These are phyloP conservation scores for Diplodia intermedia DNA, from an alignment of 2,329 filamentous ascomycete genomes.

Conservation along the genomic window DNA sequence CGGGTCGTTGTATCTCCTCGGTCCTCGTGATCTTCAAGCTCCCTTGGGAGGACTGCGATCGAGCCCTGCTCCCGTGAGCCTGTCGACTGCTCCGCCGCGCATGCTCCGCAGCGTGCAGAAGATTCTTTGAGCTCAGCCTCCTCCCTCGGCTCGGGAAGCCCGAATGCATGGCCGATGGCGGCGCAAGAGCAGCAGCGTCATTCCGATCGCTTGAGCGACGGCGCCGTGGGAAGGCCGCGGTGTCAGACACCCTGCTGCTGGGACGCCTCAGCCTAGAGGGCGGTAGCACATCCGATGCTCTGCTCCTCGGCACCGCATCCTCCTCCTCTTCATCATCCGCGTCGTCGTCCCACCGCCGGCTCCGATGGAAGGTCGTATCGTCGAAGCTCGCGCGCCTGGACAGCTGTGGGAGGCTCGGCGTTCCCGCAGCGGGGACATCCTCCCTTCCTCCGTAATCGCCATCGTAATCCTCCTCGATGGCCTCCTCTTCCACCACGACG, in stretches of 20 bases:
- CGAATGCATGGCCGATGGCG: constrained; percentile 22
- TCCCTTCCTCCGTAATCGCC: not conserved
- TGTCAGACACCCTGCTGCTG: constrained; percentile 36
- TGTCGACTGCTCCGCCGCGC: constrained; percentile 6
- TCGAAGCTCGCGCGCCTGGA: constrained; percentile 63
- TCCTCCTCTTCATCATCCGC: constrained; percentile 33
- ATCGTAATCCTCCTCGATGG: constrained; percentile 33
- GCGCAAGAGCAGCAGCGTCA: not conserved
- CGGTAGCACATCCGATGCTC: constrained; percentile 34
- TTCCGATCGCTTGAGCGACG: not conserved
- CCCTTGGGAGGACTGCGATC: constrained; percentile 48
- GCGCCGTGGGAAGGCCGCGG: not conserved
- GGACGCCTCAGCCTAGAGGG: not conserved
- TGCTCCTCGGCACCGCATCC: constrained; percentile 25
- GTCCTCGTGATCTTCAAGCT: constrained; percentile 45
- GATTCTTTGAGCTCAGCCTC: constrained; percentile 19
- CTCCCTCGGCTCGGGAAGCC: constrained; percentile 26
- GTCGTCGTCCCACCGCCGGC: constrained; percentile 47
- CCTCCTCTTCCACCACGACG: constrained; percentile 43
- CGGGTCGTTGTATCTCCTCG: constrained; percentile 19
- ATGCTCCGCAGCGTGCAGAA: not conserved
- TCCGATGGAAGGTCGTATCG: constrained; percentile 55
- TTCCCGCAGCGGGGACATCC: not conserved
- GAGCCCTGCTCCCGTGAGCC: constrained; percentile 34
- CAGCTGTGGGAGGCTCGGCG: constrained; percentile 5